Conservation (phyloP, 805 yeast genomes). For the Cyberlindnera mississippiensis region DNA sequence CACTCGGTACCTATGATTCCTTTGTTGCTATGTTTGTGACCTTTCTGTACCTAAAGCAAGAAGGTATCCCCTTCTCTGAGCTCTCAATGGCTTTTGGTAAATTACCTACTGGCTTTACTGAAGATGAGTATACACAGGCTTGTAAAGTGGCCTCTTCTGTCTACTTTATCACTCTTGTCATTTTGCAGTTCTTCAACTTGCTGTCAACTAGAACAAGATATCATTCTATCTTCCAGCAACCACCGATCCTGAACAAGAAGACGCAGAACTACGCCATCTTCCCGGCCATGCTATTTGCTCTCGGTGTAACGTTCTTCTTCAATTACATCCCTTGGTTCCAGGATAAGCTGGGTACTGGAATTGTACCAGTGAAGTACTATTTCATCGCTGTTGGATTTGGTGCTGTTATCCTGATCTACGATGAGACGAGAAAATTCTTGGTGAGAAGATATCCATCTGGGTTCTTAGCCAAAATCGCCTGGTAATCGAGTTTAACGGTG, state of each 20-base stretch:
- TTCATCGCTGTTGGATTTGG: constrained; percentile 46
- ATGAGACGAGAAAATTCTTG: constrained; percentile 38
- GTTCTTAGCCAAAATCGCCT: constrained; percentile 37
- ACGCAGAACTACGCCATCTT: constrained; percentile 27
- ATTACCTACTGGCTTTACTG: constrained; percentile 23
- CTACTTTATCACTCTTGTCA: constrained; percentile 44
- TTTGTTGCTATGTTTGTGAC: constrained; percentile 39
- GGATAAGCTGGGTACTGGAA: constrained; percentile 32
- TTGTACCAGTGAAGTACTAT: constrained; percentile 43
- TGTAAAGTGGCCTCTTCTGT: constrained; percentile 38
- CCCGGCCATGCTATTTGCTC: constrained; percentile 33
- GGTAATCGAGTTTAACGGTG: too few relatives aligned
- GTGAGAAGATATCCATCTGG: constrained; percentile 37
- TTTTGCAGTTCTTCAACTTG: constrained; percentile 44
- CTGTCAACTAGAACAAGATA: constrained; percentile 40
- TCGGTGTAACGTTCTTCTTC: constrained; percentile 38
- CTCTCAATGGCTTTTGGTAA: constrained; percentile 36
- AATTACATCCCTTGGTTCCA: constrained; percentile 41
- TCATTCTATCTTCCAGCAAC: constrained; percentile 39
- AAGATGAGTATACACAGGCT: constrained; percentile 24
- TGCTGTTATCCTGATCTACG: constrained; percentile 34
- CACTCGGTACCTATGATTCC: constrained; percentile 38
- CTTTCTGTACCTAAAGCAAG: constrained; percentile 35
- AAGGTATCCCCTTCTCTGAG: constrained; percentile 34
- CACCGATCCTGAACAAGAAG: constrained; percentile 33